These are phyloP conservation scores for Pleurotus ostreatus DNA, from an alignment of 768 basidiomycete genomes.

Conservation along the genomic window DNA sequence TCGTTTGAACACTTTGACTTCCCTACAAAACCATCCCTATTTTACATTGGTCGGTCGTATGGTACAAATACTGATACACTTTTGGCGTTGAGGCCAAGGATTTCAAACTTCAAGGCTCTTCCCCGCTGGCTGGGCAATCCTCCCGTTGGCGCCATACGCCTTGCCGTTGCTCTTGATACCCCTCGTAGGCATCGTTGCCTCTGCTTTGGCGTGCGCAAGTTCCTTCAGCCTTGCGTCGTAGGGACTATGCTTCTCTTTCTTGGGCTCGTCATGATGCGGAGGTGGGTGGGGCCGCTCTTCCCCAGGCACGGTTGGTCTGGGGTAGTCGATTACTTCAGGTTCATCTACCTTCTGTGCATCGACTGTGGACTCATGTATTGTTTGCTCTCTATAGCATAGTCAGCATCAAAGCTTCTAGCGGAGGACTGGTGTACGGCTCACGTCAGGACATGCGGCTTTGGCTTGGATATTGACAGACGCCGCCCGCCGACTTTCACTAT, in stretches of 20 bases:
- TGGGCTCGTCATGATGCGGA: constrained; percentile 35
- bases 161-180: constrained; percentile 29
- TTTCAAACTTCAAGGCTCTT: constrained; percentile 32
- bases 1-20: neutral
- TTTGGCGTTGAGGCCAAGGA: neutral
- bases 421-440: neutral
- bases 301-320: constrained; percentile 43
- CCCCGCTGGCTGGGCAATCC: constrained; percentile 58
- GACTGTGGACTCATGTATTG: neutral
- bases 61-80: neutral
- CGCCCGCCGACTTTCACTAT: constrained; percentile 49
- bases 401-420: neutral
- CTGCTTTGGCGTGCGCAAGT: constrained; percentile 40
- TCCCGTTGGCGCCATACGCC: constrained; percentile 38
- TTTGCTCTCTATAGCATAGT: neutral
- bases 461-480: constrained; percentile 42
- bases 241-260: constrained; percentile 41
- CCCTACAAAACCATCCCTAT: neutral
- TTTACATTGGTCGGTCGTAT: neutral
- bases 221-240: constrained; percentile 42
- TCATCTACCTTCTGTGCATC: constrained; percentile 13
- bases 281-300: constrained; percentile 28
- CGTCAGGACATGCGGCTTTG: constrained; percentile 24
- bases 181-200: constrained; percentile 45
- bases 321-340: constrained; percentile 40